Evolutionary conservation across 176 grass and related monocot species (phyloP), one percentile per base, ranked within the genome.

Genomic region (Oryza glaberrima): DNA sequence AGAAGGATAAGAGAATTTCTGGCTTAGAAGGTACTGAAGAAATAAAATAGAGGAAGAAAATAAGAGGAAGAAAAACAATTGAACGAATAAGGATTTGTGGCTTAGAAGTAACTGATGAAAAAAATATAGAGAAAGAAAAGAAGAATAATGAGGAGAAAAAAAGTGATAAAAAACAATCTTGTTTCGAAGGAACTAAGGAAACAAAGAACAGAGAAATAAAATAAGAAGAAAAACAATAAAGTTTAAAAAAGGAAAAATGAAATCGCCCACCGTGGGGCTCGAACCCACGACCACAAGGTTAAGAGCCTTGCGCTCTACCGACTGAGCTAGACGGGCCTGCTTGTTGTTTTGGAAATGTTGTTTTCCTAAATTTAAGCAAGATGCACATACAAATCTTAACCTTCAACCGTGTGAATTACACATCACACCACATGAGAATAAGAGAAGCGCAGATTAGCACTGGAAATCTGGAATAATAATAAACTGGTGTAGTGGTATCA

Each of bases 201-300:
- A 40, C 38, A 40, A 40, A 40, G 6, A 40, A 40, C 1, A 40
- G 38, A 40, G 6, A 40, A 40, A 40, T 40, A 40, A 32, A 32
- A 32, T 0, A 40, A 40, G 38, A 40, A 40, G 38, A 40, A 40
- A 51, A 16, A 16, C 13, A 51, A 51, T 4, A 1, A 51, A 16
- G 30, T 32, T 32, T 32, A 51, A 16, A 15, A 51, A 51, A 51
- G 4, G 15, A 51, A 51, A 51, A 30, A 11, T 1, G 5, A 40
- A 52, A 12, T 7, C 88, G 51, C 88, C 85, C 89, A 94, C 86
- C 75, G 79, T 91, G 82, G 86, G 86, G 88, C 92, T 88, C 88
- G 70, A 91, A 94, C 92, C 88, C 80, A 93, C 68, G 73, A 90
- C 92, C 83, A 84, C 89, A 90, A 86, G 79, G 67, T 70, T 85